Conservation (phyloP, 2,329 filamentous ascomycete genomes). For the Ceratocystis cubensis region DNA sequence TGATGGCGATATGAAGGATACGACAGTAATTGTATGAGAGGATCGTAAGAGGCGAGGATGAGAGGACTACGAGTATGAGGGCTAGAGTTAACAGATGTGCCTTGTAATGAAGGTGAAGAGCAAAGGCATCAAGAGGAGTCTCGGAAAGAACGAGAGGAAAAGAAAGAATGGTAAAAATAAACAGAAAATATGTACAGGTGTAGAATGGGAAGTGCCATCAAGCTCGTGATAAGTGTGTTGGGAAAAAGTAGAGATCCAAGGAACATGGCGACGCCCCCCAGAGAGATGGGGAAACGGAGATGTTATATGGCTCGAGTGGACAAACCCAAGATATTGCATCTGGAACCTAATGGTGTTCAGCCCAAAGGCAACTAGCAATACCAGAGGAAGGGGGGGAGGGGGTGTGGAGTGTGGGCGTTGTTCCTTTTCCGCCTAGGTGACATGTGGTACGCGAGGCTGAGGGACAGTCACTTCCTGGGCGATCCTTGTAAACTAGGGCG, state of each 20-base stretch:
- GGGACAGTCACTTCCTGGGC: not conserved
- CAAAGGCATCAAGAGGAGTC: not conserved
- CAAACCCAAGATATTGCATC: not conserved
- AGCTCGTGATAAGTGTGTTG: not conserved
- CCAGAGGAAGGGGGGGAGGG: not conserved
- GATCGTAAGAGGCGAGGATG: not conserved
- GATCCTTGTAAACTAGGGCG: not conserved
- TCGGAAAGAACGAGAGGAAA: not conserved
- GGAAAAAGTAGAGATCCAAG: not conserved
- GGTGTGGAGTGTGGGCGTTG: not conserved
- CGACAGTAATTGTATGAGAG: no score
- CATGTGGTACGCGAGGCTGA: slow-evolving; percentile 8
- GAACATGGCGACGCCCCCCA: no score
- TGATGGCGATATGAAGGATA: not conserved
- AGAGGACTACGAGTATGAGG: not conserved
- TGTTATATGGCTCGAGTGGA: not conserved
- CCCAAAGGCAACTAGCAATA: not conserved
- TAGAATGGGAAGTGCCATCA: slow-evolving; percentile 2
- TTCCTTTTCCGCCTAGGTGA: slow-evolving; percentile 9
- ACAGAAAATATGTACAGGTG: not conserved
- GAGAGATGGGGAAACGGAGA: not conserved
- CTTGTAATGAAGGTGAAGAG: not conserved
- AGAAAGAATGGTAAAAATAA: not conserved
- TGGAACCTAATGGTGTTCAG: not conserved
- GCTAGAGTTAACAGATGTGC: not conserved